A percentile compares a stretch with the other conserved stretches of the same genome.
Evolutionary conservation across 2,329 filamentous ascomycete genomes (phyloP).

Genomic region (Chaetomiaceae sp.): DNA sequence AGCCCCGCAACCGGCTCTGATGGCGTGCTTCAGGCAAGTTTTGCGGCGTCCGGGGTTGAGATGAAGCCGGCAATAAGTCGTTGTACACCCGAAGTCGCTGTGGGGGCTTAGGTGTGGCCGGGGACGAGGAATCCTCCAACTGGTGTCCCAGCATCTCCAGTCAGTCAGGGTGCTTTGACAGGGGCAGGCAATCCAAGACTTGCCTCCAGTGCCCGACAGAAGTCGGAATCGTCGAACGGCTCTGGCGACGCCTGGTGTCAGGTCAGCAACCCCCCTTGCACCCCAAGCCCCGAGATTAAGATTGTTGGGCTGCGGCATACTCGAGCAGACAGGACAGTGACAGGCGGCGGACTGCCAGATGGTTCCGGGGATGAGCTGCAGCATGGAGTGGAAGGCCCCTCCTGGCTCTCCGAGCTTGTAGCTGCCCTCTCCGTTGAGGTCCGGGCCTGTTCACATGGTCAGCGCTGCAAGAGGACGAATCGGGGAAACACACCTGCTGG

Average conservation of each 20-base stretch:
- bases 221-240: background rate
- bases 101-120: slow-evolving; percentile 22
- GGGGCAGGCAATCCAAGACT: background rate
- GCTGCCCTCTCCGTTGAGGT: too few relatives aligned
- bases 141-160: background rate
- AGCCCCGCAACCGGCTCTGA: slow-evolving; percentile 38
- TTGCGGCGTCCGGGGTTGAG: slow-evolving; percentile 47
- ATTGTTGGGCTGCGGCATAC: background rate
- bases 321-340: background rate
- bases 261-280: background rate
- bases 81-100: slow-evolving; percentile 40
- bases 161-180: background rate
- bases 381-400: background rate
- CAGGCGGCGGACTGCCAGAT: background rate
- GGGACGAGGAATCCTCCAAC: slow-evolving; percentile 14
- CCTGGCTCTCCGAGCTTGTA: background rate
- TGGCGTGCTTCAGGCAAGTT: slow-evolving; percentile 47
- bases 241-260: background rate
- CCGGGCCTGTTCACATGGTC: background rate
- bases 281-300: too few relatives aligned
- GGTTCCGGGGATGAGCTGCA: background rate
- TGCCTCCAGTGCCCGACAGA: background rate
- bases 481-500: background rate
- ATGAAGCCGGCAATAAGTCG: slow-evolving; percentile 39
- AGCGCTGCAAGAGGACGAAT: too few relatives aligned